A percentile compares a stretch with the other conserved stretches of the same genome.
Conservation (phyloP, 2,329 filamentous ascomycete genomes). For the Penicillium digitatum region DNA sequence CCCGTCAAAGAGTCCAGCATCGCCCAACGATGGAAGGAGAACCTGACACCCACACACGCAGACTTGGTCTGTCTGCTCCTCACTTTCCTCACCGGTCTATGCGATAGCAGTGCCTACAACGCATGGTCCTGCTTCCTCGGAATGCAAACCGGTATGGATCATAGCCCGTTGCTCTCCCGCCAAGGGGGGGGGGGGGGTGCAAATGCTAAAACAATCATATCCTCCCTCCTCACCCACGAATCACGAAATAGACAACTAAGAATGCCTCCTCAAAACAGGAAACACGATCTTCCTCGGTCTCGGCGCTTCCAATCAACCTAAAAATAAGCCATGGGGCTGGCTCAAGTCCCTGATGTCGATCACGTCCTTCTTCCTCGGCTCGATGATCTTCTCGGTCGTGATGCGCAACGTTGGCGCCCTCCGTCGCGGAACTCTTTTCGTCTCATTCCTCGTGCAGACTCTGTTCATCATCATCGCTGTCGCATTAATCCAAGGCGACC, state of each 20-base stretch:
- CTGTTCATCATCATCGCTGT: slow-evolving; percentile 41
- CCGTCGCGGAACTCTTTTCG: slow-evolving; percentile 36
- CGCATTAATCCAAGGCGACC: slow-evolving; percentile 36
- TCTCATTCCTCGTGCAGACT: slow-evolving; percentile 42
- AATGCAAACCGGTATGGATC: slow-evolving; percentile 46
- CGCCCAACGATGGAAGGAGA: slow-evolving; percentile 29
- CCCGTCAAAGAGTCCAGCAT: slow-evolving; percentile 12
- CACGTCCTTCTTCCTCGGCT: slow-evolving; percentile 40
- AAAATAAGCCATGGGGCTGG: slow-evolving; percentile 41
- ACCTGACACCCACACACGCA: slow-evolving; percentile 31
- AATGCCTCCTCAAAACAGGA: slow-evolving; percentile 25
- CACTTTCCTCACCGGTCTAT: slow-evolving; percentile 42
- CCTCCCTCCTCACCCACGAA: background rate
- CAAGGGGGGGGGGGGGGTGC: background rate
- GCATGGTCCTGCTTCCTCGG: slow-evolving; percentile 48
- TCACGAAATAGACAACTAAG: background rate
- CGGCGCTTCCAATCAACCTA: slow-evolving; percentile 41
- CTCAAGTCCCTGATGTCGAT: slow-evolving; percentile 45
- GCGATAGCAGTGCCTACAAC: slow-evolving; percentile 46
- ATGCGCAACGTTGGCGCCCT: slow-evolving; percentile 37
- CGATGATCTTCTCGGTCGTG: slow-evolving; percentile 38
- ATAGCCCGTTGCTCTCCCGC: background rate
- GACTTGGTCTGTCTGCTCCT: slow-evolving; percentile 41
- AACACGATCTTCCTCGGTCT: slow-evolving; percentile 48
- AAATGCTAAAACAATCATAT: background rate